A percentile compares a stretch with the other conserved stretches of the same genome.
phyloP scores from a whole-genome alignment of 2,329 filamentous ascomycete genomes.

The Pezicula neosporulosa region DNA sequence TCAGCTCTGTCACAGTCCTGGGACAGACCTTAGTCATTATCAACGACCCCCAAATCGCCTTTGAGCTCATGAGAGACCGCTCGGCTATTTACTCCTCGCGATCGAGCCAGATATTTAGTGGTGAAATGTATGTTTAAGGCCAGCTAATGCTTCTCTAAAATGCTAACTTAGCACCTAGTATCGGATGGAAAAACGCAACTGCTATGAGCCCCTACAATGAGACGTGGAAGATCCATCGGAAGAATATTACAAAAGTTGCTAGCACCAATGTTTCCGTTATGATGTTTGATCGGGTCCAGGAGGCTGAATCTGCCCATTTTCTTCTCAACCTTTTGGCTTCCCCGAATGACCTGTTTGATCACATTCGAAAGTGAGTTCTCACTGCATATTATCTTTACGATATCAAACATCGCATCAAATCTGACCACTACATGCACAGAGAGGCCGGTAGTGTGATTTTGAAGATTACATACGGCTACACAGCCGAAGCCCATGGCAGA shows the following conservation, averaged over 20 bases:
- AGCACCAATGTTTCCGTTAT: conserved; percentile 37
- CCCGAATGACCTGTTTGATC: conserved; percentile 33
- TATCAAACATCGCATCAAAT: not conserved
- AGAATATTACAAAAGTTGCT: conserved; percentile 39
- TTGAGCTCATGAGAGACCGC: conserved; percentile 35
- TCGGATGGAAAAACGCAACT: conserved; percentile 36
- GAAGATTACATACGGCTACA: conserved; percentile 45
- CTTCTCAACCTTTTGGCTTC: conserved; percentile 37
- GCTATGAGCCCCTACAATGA: conserved; percentile 33
- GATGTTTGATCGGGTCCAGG: conserved; percentile 38
- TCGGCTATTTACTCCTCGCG: conserved; percentile 33
- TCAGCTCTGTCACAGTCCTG: conserved; percentile 36
- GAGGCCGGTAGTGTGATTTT: conserved; percentile 37
- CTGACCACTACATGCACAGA: conserved; percentile 14
- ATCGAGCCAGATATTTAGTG: conserved; percentile 28
- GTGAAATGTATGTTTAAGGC: conserved; percentile 31
- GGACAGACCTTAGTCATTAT: conserved; percentile 39
- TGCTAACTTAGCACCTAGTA: conserved; percentile 13
- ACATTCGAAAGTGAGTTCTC: conserved; percentile 37
- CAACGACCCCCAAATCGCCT: conserved; percentile 31
- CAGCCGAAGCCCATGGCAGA: conserved; percentile 29
- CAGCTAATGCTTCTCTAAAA: no score
- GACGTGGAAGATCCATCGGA: conserved; percentile 38
- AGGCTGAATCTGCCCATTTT: conserved; percentile 40
- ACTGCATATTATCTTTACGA: not conserved